Conservation (phyloP, 306 rosid genomes). For the Cucurbita ficifolia region DNA sequence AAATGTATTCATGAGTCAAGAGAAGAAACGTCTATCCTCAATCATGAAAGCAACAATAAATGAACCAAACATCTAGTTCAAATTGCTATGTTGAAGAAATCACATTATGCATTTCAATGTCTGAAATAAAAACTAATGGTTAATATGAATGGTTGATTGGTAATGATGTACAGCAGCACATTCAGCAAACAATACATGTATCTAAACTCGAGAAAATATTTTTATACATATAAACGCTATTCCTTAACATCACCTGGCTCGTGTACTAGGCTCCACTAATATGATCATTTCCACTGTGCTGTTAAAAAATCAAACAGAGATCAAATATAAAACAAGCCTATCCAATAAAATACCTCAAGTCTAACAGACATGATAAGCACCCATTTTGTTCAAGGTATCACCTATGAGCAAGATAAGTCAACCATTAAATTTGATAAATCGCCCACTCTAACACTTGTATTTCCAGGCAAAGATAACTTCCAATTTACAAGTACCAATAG, state of each 20-base stretch:
- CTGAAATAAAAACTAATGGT: neutral
- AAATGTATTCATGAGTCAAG: constrained; percentile 57
- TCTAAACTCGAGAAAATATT: neutral
- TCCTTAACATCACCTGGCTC: neutral
- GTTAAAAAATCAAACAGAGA: neutral
- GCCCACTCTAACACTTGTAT: neutral
- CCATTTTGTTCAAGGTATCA: neutral
- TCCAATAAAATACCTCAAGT: neutral
- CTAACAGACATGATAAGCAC: neutral
- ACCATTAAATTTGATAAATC: neutral
- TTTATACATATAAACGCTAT: neutral
- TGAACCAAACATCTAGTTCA: neutral
- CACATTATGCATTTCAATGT: neutral
- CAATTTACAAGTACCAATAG: neutral
- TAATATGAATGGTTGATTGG: neutral
- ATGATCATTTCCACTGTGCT: neutral
- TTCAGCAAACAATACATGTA: neutral
- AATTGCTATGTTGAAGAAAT: neutral
- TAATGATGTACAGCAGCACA: neutral
- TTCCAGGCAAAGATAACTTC: neutral
- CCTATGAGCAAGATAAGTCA: neutral
- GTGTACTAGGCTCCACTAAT: neutral
- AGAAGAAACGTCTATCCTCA: constrained; percentile 13
- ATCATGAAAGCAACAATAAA: constrained; percentile 2
- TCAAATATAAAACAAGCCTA: neutral